Evolutionary conservation across 2,329 filamentous ascomycete species (phyloP).

Genomic region (Simplicillium sp.): DNA sequence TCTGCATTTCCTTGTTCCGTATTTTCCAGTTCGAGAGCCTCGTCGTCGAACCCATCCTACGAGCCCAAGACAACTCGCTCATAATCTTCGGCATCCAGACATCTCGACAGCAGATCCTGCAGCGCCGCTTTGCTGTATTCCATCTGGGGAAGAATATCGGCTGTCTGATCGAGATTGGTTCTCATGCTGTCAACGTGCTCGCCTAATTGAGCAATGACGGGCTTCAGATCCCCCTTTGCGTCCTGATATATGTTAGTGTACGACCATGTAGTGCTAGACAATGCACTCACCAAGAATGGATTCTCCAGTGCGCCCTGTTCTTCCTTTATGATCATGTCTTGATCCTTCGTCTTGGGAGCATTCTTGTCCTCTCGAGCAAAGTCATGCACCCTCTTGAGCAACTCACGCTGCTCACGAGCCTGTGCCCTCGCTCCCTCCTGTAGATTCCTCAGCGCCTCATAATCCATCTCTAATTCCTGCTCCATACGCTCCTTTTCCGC

Average conservation of each 20-base stretch:
- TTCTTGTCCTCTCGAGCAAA: constrained; percentile 31
- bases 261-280: neutral
- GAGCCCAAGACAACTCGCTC: constrained; percentile 37
- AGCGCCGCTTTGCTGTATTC: constrained; percentile 36
- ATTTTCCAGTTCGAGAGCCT: too few species aligned
- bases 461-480: constrained; percentile 44
- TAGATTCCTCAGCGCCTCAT: constrained; percentile 37
- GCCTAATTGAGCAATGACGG: constrained; percentile 36
- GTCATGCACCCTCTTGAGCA: constrained; percentile 37
- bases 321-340: constrained; percentile 9
- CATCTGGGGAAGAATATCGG: constrained; percentile 40
- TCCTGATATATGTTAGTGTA: too few species aligned
- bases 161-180: constrained; percentile 43
- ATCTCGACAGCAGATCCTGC: constrained; percentile 34
- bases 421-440: constrained; percentile 48
- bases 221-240: constrained; percentile 29
- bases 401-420: constrained; percentile 38
- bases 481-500: constrained; percentile 49
- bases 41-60: constrained; percentile 2
- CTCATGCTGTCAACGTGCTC: constrained; percentile 48
- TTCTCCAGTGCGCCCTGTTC: constrained; percentile 4
- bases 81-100: constrained; percentile 34
- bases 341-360: constrained; percentile 4
- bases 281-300: constrained; percentile 20
- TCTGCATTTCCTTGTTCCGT: too few species aligned